Evolutionary conservation across 352 stramenopile species (phyloP), one percentile per base, ranked within the genome.

Genomic region (Phytopythium aichiense): DNA sequence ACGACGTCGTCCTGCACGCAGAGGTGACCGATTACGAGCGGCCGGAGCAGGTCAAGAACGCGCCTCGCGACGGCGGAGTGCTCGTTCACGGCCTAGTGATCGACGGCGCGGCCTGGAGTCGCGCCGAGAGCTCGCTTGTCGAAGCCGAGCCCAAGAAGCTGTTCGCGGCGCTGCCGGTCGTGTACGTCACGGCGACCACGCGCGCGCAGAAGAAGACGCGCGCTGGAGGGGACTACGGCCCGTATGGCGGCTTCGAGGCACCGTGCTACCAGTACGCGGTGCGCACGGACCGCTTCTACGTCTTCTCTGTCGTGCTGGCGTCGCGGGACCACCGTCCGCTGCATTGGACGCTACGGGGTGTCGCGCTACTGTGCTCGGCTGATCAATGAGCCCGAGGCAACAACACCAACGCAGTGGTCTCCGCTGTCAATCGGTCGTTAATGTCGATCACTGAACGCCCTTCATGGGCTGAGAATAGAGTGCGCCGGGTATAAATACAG

Each of bases 1-100:
- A 93, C 53, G 82, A 93, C 31, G 74, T 93, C 28, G 74, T 90
- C 15, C 89, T 89, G 55, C 82, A 93, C 67, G 91, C 78, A 43
- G 84, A 92, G 62, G 82, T 92, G 57, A 94, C 82, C 7, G 84
- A 94, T 66, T 92, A 91, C 67, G 82, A 91, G 43, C 69, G 78
- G 45, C 67, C 87, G 22, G 84, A 92, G 62, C 79, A 91, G 63
- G 91, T 93, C 69, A 88, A 87, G 53, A 76, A 88, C 55, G 58
- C 82, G 1, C 83, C 83, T 30, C 71, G 80, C 18, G 84, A 94
- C 66, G 86, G 84, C 42, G 51, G 51, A 15, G 77, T 94, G 20
- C 67, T 93, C 30, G 69, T 94, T 7, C 84, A 93, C 52, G 86
- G 86, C 0, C 64, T 94, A 18, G 61, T 91, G 38, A 63, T 94